Percentiles rank a stretch among this genome's conserved stretches.
phyloP scores from a whole-genome alignment of 768 basidiomycete species.

The Suillus variegatus region DNA sequence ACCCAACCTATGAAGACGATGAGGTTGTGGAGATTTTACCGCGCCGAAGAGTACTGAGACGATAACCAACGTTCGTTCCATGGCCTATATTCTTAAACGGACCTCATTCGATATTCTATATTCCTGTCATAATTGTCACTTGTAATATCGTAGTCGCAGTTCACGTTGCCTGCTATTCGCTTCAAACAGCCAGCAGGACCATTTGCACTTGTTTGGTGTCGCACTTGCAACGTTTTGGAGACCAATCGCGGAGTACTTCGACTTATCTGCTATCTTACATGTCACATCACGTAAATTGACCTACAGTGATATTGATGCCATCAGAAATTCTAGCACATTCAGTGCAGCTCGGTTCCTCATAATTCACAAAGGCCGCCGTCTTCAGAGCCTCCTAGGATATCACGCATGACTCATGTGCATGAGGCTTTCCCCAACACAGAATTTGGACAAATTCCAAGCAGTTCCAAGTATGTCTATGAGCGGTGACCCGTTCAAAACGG shows the following conservation, averaged over 20 bases:
- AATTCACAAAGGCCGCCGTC: background rate
- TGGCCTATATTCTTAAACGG: background rate
- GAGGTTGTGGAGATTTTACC: background rate
- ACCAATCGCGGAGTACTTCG: background rate
- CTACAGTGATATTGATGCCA: background rate
- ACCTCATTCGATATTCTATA: background rate
- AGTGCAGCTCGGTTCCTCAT: background rate
- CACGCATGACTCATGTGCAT: background rate
- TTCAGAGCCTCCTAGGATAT: background rate
- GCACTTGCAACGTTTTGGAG: background rate
- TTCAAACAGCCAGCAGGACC: background rate
- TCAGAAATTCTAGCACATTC: background rate
- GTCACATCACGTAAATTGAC: conserved; percentile 1
- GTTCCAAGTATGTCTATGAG: too few relatives aligned
- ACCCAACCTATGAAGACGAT: conserved; percentile 12
- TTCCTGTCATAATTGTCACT: background rate
- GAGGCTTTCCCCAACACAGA: background rate
- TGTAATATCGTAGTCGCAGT: background rate
- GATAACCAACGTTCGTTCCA: background rate
- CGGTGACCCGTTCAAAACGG: background rate
- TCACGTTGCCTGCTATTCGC: background rate
- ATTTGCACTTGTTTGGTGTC: background rate
- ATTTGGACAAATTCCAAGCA: background rate
- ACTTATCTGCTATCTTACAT: background rate
- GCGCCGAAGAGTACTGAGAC: background rate